Evolutionary conservation across 768 basidiomycete genomes (phyloP), one percentile per base, ranked within the genome.

Genomic region (Hemileccinum rubropunctum): DNA sequence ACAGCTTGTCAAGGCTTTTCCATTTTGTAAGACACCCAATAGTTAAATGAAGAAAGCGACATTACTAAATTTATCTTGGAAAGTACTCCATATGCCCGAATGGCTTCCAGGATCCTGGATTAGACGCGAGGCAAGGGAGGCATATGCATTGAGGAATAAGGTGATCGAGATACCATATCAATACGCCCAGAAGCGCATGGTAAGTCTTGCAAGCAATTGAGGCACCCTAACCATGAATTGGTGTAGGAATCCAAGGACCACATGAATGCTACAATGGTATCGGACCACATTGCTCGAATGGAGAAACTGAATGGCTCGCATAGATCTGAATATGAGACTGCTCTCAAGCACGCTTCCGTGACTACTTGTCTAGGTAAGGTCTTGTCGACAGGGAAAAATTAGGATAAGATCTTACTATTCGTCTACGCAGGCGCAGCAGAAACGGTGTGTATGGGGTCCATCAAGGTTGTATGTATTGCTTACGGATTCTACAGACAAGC

Each of bases 51-150:
- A 17, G 12, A 17, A 15, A 8, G n/a, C 23, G 10, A 13, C 1
- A 8, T 34, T 17, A 20, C 17, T 33, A 15, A n/a, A 12, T 6
- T 47, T 2, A 28, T 14, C 6, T 18, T 10, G 14, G 11, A 38
- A 39, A 56, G 58, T 59, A 14, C 38, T 34, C 13, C 14, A 38
- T 41, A 10, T 52, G 13, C 52, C 53, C 58, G 66, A 59, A 14
- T 76, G 74, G 73, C 54, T 73, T 41, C 74, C 76, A 8, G 71
- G 72, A 6, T 70, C 71, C 4, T 51, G 51, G n/a, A 68, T 74
- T 53, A 69, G 71, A 56, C 59, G 61, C 18, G 58, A 64, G n/a
- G 71, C 73, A 15, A 47, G 4, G 15, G 32, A 32, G 11, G 57
- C 49, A 2, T n/a, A n/a, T 13, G n/a, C 30, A 15, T 26, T 12